These are phyloP conservation scores for Coemansia sp. DNA, from an alignment of 192 early-diverging fungal genomes.

Conservation along the genomic window DNA sequence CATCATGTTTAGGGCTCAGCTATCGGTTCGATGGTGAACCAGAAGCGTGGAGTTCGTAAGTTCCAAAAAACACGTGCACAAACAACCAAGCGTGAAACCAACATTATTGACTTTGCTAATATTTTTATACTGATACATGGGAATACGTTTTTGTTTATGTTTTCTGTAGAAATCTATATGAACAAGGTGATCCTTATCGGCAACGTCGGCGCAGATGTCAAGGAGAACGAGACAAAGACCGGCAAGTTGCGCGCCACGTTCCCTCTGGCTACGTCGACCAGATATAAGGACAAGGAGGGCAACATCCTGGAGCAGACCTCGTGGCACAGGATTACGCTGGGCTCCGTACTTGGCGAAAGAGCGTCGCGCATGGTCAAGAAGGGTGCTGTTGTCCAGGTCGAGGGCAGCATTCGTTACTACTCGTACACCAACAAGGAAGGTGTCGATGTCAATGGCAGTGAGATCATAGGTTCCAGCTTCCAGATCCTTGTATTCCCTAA, in stretches of 20 bases:
- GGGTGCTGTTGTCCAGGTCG: constrained; percentile 66
- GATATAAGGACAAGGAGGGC: constrained; percentile 64
- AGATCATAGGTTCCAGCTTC: constrained; percentile 30
- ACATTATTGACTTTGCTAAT: not conserved
- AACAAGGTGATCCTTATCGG: constrained; percentile 73
- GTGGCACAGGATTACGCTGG: constrained; percentile 66
- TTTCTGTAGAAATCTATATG: constrained; percentile 19
- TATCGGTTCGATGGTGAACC: constrained; percentile 14
- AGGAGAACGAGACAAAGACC: constrained; percentile 39
- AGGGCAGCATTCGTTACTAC: constrained; percentile 65
- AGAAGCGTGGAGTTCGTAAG: constrained; percentile 31
- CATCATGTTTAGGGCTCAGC: constrained; percentile 13
- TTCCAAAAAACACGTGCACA: not conserved
- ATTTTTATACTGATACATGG: not conserved
- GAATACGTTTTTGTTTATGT: not conserved
- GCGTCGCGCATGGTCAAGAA: constrained; percentile 55
- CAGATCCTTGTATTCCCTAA: constrained; percentile 35
- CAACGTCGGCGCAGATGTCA: constrained; percentile 65
- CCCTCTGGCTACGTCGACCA: constrained; percentile 66
- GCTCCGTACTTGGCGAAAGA: constrained; percentile 31
- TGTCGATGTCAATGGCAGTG: constrained; percentile 54
- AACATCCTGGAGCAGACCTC: constrained; percentile 68
- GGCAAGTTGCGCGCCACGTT: constrained; percentile 60
- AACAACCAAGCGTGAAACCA: not conserved
- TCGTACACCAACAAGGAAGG: constrained; percentile 68